Conservation (phyloP, 2,329 filamentous ascomycete genomes). For the Sordariomycetes sp. region DNA sequence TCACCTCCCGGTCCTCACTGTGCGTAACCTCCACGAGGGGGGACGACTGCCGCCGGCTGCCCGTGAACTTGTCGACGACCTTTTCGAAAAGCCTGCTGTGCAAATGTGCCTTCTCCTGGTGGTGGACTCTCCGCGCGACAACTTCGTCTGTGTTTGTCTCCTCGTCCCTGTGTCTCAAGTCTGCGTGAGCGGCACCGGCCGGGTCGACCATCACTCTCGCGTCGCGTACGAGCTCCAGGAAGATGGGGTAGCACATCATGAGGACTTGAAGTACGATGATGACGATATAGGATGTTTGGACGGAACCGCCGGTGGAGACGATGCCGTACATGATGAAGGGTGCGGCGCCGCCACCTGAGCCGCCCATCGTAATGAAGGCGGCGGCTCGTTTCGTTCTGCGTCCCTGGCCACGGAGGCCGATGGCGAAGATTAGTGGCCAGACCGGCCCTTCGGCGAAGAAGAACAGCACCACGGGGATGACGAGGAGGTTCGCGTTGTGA, state of each 20-base stretch:
- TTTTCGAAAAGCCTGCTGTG: background rate
- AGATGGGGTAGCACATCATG: constrained; percentile 38
- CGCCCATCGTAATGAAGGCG: constrained; percentile 68
- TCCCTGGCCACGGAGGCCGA: constrained; percentile 72
- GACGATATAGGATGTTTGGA: constrained; percentile 56
- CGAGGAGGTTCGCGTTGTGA: constrained; percentile 36
- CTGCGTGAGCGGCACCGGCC: background rate
- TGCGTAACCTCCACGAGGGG: too few species aligned
- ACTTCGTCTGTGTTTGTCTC: background rate
- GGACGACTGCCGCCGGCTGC: too few species aligned
- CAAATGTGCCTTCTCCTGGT: background rate
- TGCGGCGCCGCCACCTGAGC: constrained; percentile 63
- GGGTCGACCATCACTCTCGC: constrained; percentile 32
- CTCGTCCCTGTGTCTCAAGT: too few species aligned
- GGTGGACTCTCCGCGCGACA: background rate
- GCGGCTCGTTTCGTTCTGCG: constrained; percentile 72
- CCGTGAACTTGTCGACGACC: background rate
- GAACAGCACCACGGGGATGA: constrained; percentile 57
- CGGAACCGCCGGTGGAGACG: constrained; percentile 46
- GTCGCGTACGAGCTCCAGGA: constrained; percentile 35
- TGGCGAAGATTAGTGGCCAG: constrained; percentile 73
- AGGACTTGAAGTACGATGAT: constrained; percentile 43
- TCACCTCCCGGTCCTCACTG: too few species aligned
- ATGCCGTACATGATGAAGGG: constrained; percentile 67
- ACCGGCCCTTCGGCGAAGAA: constrained; percentile 77